phyloP scores from a whole-genome alignment of 495 filamentous ascomycete species.

The Pseudomonodictys pantanalensis region DNA sequence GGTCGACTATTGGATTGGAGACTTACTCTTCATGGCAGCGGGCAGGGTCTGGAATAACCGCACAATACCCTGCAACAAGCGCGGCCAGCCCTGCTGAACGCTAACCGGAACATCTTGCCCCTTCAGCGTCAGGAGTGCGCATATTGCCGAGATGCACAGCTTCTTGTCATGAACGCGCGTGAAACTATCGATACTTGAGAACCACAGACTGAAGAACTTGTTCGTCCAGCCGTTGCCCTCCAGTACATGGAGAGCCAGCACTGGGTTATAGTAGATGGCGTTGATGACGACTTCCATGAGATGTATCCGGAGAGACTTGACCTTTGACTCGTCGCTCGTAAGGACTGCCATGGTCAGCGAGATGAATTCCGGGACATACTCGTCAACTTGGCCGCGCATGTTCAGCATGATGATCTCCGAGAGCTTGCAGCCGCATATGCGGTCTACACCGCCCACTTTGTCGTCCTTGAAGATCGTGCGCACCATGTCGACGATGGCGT shows the following conservation, averaged over 20 bases:
- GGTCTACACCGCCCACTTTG: slow-evolving; percentile 89
- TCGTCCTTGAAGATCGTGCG: slow-evolving; percentile 73
- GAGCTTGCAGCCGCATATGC: slow-evolving; percentile 98
- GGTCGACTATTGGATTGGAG: not conserved
- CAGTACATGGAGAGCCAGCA: slow-evolving; percentile 74
- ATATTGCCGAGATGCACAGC: slow-evolving; percentile 90
- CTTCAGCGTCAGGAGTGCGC: slow-evolving; percentile 71
- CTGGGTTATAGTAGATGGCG: slow-evolving; percentile 92
- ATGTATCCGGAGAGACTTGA: slow-evolving; percentile 91
- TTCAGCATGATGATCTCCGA: slow-evolving; percentile 96
- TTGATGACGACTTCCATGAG: slow-evolving; percentile 99
- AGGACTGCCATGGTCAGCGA: slow-evolving; percentile 83
- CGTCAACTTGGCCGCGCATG: slow-evolving; percentile 84
- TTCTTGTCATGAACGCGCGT: slow-evolving; percentile 97
- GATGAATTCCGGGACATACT: slow-evolving; percentile 81
- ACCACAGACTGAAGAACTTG: slow-evolving; percentile 98
- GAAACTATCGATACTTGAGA: slow-evolving; percentile 92
- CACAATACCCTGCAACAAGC: slow-evolving; percentile 85
- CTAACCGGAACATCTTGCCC: slow-evolving; percentile 77
- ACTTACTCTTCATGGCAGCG: slow-evolving; percentile 75
- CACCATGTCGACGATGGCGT: slow-evolving; percentile 82
- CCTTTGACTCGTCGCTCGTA: slow-evolving; percentile 64
- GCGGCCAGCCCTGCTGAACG: slow-evolving; percentile 95
- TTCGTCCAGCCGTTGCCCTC: slow-evolving; percentile 97
- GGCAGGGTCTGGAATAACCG: slow-evolving; percentile 89